These are phyloP conservation scores for Pythium rhizo-oryzae DNA, from an alignment of 352 stramenopile species.

Conservation along the genomic window DNA sequence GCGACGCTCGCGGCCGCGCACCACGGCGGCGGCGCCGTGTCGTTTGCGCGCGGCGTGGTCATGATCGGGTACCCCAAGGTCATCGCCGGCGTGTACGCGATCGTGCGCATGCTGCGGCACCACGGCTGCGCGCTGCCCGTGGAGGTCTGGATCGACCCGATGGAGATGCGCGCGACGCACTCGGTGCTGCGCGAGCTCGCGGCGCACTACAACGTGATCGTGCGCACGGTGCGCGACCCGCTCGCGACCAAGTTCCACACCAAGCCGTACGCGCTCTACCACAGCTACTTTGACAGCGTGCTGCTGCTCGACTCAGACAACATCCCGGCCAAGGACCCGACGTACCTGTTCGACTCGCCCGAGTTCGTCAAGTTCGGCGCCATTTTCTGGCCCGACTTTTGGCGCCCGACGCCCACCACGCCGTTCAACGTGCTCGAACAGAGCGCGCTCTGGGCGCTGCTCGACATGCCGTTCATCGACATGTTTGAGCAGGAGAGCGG, in stretches of 20 bases:
- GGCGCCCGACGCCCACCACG: conserved; percentile 57
- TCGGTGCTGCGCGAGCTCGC: conserved; percentile 63
- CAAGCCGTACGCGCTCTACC: conserved; percentile 82
- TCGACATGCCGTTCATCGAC: conserved; percentile 85
- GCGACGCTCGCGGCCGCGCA: conserved; percentile 2
- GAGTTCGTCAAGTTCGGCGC: conserved; percentile 66
- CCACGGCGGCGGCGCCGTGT: background rate
- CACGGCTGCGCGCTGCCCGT: conserved; percentile 52
- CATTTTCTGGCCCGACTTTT: conserved; percentile 89
- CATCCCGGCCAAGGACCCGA: conserved; percentile 73
- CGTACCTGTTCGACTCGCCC: conserved; percentile 73
- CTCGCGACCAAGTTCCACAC: conserved; percentile 69
- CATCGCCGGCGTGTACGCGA: conserved; percentile 69
- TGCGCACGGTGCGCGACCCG: conserved; percentile 61
- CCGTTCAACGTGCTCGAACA: conserved; percentile 79
- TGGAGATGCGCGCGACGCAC: conserved; percentile 58
- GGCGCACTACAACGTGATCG: conserved; percentile 51
- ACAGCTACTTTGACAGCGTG: conserved; percentile 75
- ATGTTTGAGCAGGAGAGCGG: conserved; percentile 89
- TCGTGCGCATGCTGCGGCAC: conserved; percentile 55
- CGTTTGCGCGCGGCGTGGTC: conserved; percentile 49
- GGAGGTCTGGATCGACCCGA: conserved; percentile 56
- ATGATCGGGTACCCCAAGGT: conserved; percentile 78
- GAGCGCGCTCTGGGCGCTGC: conserved; percentile 63
- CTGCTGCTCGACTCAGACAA: conserved; percentile 87